Base-by-base conservation (phyloP, 2,329 filamentous ascomycete species). In the Scopulariopsis brevicaulis region DNA sequence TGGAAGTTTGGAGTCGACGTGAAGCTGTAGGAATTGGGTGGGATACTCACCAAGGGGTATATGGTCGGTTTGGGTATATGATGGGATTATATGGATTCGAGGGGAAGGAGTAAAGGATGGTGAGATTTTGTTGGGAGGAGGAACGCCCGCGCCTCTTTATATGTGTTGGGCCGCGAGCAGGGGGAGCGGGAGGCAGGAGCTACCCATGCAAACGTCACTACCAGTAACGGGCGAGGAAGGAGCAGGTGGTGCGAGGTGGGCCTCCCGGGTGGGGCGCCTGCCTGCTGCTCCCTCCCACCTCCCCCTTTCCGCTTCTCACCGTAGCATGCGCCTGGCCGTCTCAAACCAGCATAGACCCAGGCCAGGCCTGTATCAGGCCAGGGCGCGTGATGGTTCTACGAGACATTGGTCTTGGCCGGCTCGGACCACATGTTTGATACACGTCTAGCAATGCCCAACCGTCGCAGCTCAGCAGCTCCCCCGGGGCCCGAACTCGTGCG, bases 71-170 rank as follows among this genome's bases (percentile, higher is more conserved):
- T 32, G 28, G 28, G 28, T 32, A 24, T 50, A 6, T 50, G 6
- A 14, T 24, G n/a, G n/a, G 7, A 4, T 24, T 24, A 11, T 24
- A n/a, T 50, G 37, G 50, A 53, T 43, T 58, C 18, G 32, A 55
- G 40, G 52, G 40, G 53, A 37, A 56, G 24, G 59, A 55, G 40
- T 37, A 40, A 20, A 24, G 53, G 52, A 43, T 35, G 24, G 32
- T 14, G 32, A 25, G 40, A 56, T 50, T 20, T 54, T 59, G 32
- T 46, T 56, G 55, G 35, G 43, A 14, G 25, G 28, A 12, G 55
- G 37, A 56, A 25, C 20, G n/a, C 25, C 28, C 6, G 40, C 32
- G 50, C 43, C 43, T 56, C 55, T 56, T 56, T 56, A 56, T 56
- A 56, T 50, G 43, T 32, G 32, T 57, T 24, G 20, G 48, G 32